Evolutionary conservation across 2,329 filamentous ascomycete species (phyloP).

Genomic region (Emergomyces pasteurianus): DNA sequence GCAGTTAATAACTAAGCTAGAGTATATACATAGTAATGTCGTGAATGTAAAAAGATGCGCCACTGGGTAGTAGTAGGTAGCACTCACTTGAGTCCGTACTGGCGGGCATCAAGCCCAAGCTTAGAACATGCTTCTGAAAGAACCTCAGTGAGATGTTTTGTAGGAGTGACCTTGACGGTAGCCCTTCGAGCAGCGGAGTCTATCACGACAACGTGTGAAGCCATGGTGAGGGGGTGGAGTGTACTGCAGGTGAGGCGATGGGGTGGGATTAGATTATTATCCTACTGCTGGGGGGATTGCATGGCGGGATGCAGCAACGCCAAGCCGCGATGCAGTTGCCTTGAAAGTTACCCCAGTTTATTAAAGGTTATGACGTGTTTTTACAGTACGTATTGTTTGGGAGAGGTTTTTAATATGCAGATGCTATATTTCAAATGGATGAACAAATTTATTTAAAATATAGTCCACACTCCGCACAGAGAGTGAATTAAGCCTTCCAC

Average conservation of each 20-base stretch:
- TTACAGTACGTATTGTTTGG: too few species aligned
- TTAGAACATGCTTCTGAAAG: constrained; percentile 79
- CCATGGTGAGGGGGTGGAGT: constrained; percentile 44
- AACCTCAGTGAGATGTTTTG: constrained; percentile 72
- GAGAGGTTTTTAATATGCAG: too few species aligned
- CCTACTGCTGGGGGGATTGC: background rate
- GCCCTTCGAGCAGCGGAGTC: constrained; percentile 65
- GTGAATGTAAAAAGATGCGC: background rate
- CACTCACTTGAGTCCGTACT: constrained; percentile 67
- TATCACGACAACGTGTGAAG: constrained; percentile 79
- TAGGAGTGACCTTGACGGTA: constrained; percentile 70
- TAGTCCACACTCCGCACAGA: too few species aligned
- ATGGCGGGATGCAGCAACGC: background rate
- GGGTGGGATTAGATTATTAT: background rate
- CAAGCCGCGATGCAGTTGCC: background rate
- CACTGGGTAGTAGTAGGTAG: background rate
- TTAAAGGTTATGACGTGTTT: too few species aligned
- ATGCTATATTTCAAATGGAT: too few species aligned
- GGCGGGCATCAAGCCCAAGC: constrained; percentile 58
- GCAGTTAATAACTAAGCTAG: background rate
- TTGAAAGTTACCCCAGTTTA: too few species aligned
- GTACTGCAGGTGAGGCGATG: constrained; percentile 7
- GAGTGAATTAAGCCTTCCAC: too few species aligned
- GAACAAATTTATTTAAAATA: too few species aligned
- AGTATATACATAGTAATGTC: background rate